phyloP scores from a whole-genome alignment of 2,329 filamentous ascomycete genomes.

The Alternaria gaisen region DNA sequence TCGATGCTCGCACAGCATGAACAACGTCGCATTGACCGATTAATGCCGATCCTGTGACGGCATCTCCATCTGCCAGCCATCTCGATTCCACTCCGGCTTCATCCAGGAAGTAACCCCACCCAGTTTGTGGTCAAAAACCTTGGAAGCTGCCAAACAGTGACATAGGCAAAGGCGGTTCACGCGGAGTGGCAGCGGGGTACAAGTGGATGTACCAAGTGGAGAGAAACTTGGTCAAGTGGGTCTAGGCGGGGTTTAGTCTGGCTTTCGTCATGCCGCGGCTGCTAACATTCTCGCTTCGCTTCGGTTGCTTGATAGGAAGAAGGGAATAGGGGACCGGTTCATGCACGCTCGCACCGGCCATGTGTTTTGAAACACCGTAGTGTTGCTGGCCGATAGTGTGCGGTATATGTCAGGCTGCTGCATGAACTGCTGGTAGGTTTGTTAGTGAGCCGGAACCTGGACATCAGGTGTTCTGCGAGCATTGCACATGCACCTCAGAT shows the following conservation, averaged over 20 bases:
- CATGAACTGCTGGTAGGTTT: conserved; percentile 12
- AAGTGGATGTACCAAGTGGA: not conserved
- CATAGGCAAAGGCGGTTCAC: conserved; percentile 18
- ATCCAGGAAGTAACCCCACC: not conserved
- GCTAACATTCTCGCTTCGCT: not conserved
- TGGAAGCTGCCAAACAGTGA: not conserved
- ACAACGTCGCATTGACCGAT: conserved; percentile 7
- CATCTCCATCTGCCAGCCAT: conserved; percentile 7
- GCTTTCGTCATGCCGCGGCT: conserved; percentile 12
- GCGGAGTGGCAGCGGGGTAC: conserved; percentile 17
- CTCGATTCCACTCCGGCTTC: not conserved
- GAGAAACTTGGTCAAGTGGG: not conserved
- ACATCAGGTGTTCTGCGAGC: not conserved
- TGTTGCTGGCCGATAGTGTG: not conserved
- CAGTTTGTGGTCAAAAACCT: not conserved
- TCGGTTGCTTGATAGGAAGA: conserved; percentile 8
- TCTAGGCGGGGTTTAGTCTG: conserved; percentile 10
- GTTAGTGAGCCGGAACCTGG: not conserved
- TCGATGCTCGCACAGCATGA: conserved; percentile 12
- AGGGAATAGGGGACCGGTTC: conserved; percentile 9
- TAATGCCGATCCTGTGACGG: conserved; percentile 1
- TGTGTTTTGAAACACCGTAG: conserved; percentile 18
- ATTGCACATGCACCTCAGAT: not conserved
- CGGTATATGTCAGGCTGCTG: conserved; percentile 10
- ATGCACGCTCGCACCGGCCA: conserved; percentile 20